These are phyloP conservation scores for Candida easanensis DNA, from an alignment of 805 yeast species.

Conservation along the genomic window DNA sequence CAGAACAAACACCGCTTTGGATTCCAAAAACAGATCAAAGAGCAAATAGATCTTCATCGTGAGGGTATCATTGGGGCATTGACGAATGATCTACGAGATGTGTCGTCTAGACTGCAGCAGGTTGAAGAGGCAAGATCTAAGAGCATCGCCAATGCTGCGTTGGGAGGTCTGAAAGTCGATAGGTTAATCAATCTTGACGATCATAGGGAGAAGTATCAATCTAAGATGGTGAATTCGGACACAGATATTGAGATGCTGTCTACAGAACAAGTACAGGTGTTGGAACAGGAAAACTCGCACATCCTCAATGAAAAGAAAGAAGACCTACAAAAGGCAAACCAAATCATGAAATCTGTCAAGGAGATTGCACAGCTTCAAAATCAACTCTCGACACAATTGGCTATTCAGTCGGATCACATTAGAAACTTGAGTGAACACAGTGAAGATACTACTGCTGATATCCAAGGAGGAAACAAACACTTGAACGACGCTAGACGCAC, in stretches of 20 bases:
- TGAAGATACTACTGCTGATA: slow-evolving; percentile 60
- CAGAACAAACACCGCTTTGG: slow-evolving; percentile 19
- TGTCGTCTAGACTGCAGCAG: slow-evolving; percentile 23
- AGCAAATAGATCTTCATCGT: slow-evolving; percentile 20
- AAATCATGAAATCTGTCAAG: slow-evolving; percentile 57
- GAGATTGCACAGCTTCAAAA: slow-evolving; percentile 76
- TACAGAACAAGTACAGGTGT: slow-evolving; percentile 55
- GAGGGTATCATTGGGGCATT: slow-evolving; percentile 22
- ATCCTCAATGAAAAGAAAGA: slow-evolving; percentile 52
- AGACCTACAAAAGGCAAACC: slow-evolving; percentile 57
- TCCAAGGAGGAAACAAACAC: slow-evolving; percentile 67
- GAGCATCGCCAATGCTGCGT: slow-evolving; percentile 22
- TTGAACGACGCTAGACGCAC: slow-evolving; percentile 65
- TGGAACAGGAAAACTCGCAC: slow-evolving; percentile 59
- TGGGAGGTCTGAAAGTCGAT: slow-evolving; percentile 2
- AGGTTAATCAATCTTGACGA: slow-evolving; percentile 14
- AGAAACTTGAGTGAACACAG: slow-evolving; percentile 62
- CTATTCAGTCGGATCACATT: slow-evolving; percentile 69
- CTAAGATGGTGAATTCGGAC: slow-evolving; percentile 1
- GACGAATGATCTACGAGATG: slow-evolving; percentile 21
- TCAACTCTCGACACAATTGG: slow-evolving; percentile 70
- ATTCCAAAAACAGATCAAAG: slow-evolving; percentile 15
- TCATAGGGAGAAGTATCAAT: slow-evolving; percentile 20
- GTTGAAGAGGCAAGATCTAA: slow-evolving; percentile 28
- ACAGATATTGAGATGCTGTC: slow-evolving; percentile 21